Conservation (phyloP, 257 asterid genomes). For the Pogostemon cablin region DNA sequence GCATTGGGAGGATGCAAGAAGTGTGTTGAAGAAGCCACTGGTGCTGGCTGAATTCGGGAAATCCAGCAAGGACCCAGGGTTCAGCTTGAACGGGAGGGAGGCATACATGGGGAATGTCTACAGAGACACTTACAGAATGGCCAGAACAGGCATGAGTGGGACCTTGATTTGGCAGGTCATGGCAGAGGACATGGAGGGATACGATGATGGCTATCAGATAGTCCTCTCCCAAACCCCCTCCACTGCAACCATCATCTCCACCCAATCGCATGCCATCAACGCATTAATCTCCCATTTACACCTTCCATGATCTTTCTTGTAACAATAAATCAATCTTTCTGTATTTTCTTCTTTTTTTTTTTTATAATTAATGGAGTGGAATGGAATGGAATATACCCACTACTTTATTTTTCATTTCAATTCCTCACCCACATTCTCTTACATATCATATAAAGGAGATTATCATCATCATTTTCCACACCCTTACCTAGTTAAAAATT, state of each 20-base stretch:
- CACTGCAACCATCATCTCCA: not conserved
- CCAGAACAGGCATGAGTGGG: too few relatives aligned
- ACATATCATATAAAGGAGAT: too few relatives aligned
- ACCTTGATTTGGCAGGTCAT: not conserved
- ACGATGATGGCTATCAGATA: not conserved
- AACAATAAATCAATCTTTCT: too few relatives aligned
- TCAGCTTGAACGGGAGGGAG: not conserved
- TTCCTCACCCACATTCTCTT: too few relatives aligned
- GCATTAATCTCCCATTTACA: not conserved
- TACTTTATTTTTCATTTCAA: too few relatives aligned
- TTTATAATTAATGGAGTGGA: not conserved
- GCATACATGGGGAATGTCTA: too few relatives aligned
- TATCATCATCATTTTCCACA: too few relatives aligned
- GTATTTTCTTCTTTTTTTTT: too few relatives aligned
- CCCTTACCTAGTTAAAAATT: too few relatives aligned
- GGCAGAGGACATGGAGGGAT: not conserved
- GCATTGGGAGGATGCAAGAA: slow-evolving; percentile 65
- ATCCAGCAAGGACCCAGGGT: slow-evolving; percentile 63
- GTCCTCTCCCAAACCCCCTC: not conserved
- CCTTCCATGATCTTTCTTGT: too few relatives aligned
- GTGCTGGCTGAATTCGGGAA: slow-evolving; percentile 71
- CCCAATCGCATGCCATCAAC: not conserved
- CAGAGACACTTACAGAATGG: too few relatives aligned
- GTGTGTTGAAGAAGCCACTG: slow-evolving; percentile 61
- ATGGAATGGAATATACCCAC: not conserved